Conservation (phyloP, 805 yeast genomes). For the Pichia gijzeniarum region DNA sequence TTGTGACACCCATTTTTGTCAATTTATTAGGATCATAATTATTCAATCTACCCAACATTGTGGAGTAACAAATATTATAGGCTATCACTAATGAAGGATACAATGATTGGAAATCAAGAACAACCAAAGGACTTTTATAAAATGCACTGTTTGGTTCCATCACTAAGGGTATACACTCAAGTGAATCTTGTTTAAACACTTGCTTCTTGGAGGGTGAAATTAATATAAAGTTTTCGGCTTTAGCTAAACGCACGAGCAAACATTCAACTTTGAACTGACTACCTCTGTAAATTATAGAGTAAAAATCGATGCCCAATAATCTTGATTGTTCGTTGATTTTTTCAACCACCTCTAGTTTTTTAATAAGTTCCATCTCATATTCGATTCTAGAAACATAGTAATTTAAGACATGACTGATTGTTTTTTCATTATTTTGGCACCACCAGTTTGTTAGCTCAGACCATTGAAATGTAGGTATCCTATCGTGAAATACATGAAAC, state of each 20-base stretch:
- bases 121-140: slow-evolving; percentile 84
- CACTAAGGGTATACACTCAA: slow-evolving; percentile 83
- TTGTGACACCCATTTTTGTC: slow-evolving; percentile 49
- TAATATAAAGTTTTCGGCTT: slow-evolving; percentile 65
- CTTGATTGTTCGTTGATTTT: slow-evolving; percentile 79
- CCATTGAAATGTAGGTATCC: slow-evolving; percentile 58
- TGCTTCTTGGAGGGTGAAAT: slow-evolving; percentile 75
- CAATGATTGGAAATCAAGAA: slow-evolving; percentile 86
- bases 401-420: slow-evolving; percentile 33
- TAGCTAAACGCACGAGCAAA: slow-evolving; percentile 64
- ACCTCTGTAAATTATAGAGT: slow-evolving; percentile 82
- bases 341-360: slow-evolving; percentile 57
- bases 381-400: slow-evolving; percentile 43
- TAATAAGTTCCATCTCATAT: slow-evolving; percentile 42
- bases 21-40: slow-evolving; percentile 39
- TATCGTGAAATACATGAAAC: slow-evolving; percentile 56
- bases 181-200: slow-evolving; percentile 76
- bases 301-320: slow-evolving; percentile 82
- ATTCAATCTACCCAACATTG: slow-evolving; percentile 56
- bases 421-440: slow-evolving; percentile 17
- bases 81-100: slow-evolving; percentile 93
- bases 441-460: slow-evolving; percentile 45
- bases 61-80: slow-evolving; percentile 79
- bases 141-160: slow-evolving; percentile 87
- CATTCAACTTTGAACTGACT: slow-evolving; percentile 95